phyloP scores from a whole-genome alignment of 1,284 basidiomycete genomes.

The Singerocomus inundabilis region DNA sequence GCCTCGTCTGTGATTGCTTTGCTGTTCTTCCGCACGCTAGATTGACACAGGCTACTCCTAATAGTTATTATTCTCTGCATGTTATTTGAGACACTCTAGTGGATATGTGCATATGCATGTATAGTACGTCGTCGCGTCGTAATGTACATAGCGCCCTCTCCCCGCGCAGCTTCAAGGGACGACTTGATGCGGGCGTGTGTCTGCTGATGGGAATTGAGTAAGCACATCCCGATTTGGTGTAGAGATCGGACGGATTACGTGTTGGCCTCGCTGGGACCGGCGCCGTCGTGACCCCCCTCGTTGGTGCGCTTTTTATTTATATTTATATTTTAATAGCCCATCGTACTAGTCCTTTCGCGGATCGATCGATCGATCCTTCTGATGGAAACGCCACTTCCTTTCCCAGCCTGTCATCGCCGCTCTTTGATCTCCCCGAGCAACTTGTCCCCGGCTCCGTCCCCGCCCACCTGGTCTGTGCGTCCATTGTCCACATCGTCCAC shows the following conservation, averaged over 20 bases:
- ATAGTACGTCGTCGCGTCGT: conserved; percentile 32
- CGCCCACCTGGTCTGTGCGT: too few species aligned
- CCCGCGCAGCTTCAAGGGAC: too few species aligned
- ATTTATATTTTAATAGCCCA: too few species aligned
- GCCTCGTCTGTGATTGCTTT: conserved; percentile 30
- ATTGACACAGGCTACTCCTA: conserved; percentile 33
- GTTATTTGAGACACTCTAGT: conserved; percentile 35
- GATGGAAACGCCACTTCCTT: conserved; percentile 31
- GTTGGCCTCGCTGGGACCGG: too few species aligned
- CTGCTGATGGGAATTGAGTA: too few species aligned
- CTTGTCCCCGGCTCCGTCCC: too few species aligned
- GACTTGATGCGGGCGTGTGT: too few species aligned
- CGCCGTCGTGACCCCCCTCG: too few species aligned
- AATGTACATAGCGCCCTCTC: conserved; percentile 36
- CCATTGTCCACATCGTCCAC: too few species aligned
- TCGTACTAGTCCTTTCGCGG: conserved; percentile 21
- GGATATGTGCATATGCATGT: conserved; percentile 40
- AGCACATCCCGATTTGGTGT: too few species aligned
- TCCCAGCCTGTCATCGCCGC: conserved; percentile 18
- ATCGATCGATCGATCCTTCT: conserved; percentile 31
- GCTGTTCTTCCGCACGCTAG: conserved; percentile 24
- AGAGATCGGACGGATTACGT: too few species aligned
- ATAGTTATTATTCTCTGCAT: conserved; percentile 36
- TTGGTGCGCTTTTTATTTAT: too few species aligned
- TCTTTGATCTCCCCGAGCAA: conserved; percentile 19